A percentile compares a stretch with the other conserved stretches of the same genome.
phyloP scores from a whole-genome alignment of 2,329 filamentous ascomycete species.

The Aspergillus terreus region DNA sequence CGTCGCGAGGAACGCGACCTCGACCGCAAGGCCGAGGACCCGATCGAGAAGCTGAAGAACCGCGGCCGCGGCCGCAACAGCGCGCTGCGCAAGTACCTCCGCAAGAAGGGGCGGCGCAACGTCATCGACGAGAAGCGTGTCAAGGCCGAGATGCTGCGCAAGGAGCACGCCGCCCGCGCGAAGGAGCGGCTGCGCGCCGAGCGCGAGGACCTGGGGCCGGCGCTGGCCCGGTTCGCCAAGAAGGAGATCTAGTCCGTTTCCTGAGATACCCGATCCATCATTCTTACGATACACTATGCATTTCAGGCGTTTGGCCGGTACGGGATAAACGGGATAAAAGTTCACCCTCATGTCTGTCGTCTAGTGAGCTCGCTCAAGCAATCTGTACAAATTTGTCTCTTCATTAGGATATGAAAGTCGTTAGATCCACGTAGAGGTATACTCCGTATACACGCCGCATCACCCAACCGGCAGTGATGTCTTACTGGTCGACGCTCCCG shows the following conservation, averaged over 20 bases:
- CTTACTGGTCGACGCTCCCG: constrained; percentile 20
- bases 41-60: constrained; percentile 63
- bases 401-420: too few species aligned
- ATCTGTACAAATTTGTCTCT: too few species aligned
- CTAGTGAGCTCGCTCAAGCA: too few species aligned
- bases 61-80: constrained; percentile 85
- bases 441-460: background rate
- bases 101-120: constrained; percentile 90
- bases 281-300: too few species aligned
- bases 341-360: too few species aligned
- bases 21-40: constrained; percentile 63
- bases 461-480: background rate
- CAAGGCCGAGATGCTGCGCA: constrained; percentile 77
- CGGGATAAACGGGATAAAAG: too few species aligned
- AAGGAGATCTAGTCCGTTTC: constrained; percentile 44
- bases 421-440: background rate
- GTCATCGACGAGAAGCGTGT: constrained; percentile 93
- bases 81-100: constrained; percentile 77
- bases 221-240: constrained; percentile 77
- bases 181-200: constrained; percentile 64
- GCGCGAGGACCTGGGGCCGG: constrained; percentile 75
- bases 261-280: too few species aligned
- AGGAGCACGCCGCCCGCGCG: constrained; percentile 63
- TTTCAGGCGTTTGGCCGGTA: too few species aligned
- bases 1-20: constrained; percentile 73